Base-by-base conservation (phyloP, 805 yeast genomes). In the Hanseniaspora occidentalis region DNA sequence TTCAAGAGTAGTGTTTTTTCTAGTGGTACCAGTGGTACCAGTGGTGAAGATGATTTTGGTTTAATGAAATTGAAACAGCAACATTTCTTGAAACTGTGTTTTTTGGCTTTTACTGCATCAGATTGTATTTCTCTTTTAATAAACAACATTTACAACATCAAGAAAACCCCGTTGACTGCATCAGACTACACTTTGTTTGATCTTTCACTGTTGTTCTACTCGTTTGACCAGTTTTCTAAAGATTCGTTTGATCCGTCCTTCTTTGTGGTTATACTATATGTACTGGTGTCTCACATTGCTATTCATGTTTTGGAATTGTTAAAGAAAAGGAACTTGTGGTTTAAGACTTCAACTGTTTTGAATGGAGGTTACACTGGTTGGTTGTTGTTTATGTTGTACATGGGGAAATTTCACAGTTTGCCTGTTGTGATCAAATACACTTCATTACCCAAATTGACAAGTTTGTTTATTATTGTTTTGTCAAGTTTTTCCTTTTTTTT, bases 371-470 rank as follows among this genome's bases (percentile, higher is more conserved):
- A 79, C 37, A 52, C 83, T 35, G 45, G 56, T 0, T 78, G 69
- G 48, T 71, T 70, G 53, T 56, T 65, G 8, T 53, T 58, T 22
- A 59, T 69, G 2, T 49, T 73, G 2, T 46, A 57, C 23, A 50
- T 56, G 6, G 75, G 77, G 3, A 52, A 62, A 6, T 47, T 74
- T 2, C 51, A 62, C 9, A 57, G 61, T 34, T 67, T 79, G 49
- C 89, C 86, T 13, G 54, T 67, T 6, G 66, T 72, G 4, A 70
- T 78, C 21, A 56, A 73, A 11, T 53, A 75, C 43, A 79, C 85
- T 1, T 75, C 76, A 46, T 55, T 74, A 11, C 94, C 94, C 1
- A 88, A 83, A 50, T 54, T 81, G 16, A 54, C 77, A 29, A 71
- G 78, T 1, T 46, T 75, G 3, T 43, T 52, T 4, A 67, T 80